Base-by-base conservation (phyloP, 2,329 filamentous ascomycete genomes). In the Xylaria sp. region DNA sequence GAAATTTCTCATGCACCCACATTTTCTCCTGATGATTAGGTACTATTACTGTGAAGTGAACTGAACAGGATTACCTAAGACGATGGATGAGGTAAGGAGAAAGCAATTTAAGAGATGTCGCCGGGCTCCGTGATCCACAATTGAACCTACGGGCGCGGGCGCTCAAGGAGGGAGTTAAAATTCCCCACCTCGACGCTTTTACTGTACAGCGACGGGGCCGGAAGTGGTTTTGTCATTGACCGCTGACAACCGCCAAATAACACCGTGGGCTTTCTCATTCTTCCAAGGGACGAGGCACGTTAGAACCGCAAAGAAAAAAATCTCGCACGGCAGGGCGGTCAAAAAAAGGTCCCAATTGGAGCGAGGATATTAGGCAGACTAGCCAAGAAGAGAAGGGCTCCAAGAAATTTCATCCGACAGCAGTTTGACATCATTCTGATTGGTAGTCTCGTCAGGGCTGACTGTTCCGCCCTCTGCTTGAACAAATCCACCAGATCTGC, bases 111-210 rank as follows among this genome's bases (percentile, higher is more conserved):
- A 21, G 27, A 36, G 14, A 27, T 12, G n/a, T 21, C 30, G 42
- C 30, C 21, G 27, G 47, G 14, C 3, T 17, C 36, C 21, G 50
- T 45, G 61, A 51, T 57, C 54, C 54, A 59, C 55, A 60, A 39
- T 67, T 19, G 58, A 36, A 27, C 36, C 32, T 53, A 21, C 42
- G 14, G n/a, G 51, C 24, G 3, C 21, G 19, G 19, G 36, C 42
- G 42, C 21, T 30, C 39, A 8, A 56, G 48, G 36, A 56, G 48
- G 39, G 45, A 58, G 27, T n/a, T 36, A 21, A 34, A 47, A 17
- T 64, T 57, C 70, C 65, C 72, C 72, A 72, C 72, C 62, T 67
- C 30, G 53, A 65, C 60, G 55, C 21, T 54, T 54, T 57, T 19
- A 61, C 19, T 24, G 48, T 30, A 51, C 30, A 32, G 19, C 39